Evolutionary conservation across 805 yeast genomes (phyloP).

Genomic region (Kuraishia borneana): DNA sequence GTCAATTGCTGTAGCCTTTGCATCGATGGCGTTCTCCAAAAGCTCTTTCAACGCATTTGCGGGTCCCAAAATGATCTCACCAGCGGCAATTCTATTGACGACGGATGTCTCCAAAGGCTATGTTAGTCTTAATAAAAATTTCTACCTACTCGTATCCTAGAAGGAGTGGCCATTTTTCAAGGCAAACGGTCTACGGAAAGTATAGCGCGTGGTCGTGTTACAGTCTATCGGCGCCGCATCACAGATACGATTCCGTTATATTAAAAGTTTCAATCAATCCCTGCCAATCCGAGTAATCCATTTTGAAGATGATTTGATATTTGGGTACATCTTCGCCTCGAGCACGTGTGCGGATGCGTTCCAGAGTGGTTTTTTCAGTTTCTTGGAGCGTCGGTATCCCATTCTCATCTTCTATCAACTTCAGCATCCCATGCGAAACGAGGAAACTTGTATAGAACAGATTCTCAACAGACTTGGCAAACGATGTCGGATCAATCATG

Average conservation of each 20-base stretch:
- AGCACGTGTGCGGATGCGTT: conserved; percentile 9
- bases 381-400: conserved; percentile 21
- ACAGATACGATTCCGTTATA: conserved; percentile 40
- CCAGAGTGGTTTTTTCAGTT: conserved; percentile 11
- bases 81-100: conserved; percentile 91
- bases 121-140: background rate
- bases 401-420: conserved; percentile 39
- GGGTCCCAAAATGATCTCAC: conserved; percentile 90
- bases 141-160: background rate
- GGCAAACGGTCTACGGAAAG: background rate
- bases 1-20: conserved; percentile 63
- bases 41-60: conserved; percentile 90
- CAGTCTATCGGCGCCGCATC: too few relatives aligned
- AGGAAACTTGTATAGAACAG: conserved; percentile 75
- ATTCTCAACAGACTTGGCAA: conserved; percentile 73
- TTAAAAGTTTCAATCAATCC: conserved; percentile 38
- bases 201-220: background rate
- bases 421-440: conserved; percentile 58
- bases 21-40: conserved; percentile 88
- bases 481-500: conserved; percentile 66
- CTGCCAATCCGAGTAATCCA: conserved; percentile 61
- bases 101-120: conserved; percentile 48
- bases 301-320: conserved; percentile 62
- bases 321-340: conserved; percentile 13
- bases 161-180: background rate